Conservation (phyloP, 208 protist genomes). For the Vickermania spadyakhi region DNA sequence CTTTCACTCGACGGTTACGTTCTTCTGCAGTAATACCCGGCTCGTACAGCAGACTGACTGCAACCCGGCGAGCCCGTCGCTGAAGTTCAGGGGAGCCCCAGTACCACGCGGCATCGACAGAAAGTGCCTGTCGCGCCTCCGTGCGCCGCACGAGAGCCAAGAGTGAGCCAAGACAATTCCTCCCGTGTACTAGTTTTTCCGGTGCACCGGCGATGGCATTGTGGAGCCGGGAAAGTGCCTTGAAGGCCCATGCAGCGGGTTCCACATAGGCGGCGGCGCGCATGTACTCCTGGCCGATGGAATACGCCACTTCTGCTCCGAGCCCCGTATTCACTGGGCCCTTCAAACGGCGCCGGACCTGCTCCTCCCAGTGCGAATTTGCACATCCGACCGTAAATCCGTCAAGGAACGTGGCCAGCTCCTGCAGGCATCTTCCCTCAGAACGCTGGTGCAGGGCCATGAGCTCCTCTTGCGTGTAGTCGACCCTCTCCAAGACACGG, state of each 20-base stretch:
- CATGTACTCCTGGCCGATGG: slow-evolving; percentile 58
- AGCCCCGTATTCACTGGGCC: slow-evolving; percentile 26
- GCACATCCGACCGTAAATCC: background rate
- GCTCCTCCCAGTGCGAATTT: background rate
- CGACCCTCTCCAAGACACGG: slow-evolving; percentile 70
- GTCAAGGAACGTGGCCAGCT: slow-evolving; percentile 13
- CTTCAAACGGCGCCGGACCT: background rate
- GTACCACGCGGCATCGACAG: slow-evolving; percentile 63
- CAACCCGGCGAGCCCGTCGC: slow-evolving; percentile 47
- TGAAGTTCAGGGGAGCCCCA: slow-evolving; percentile 58
- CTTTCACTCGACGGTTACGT: slow-evolving; percentile 26
- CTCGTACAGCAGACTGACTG: slow-evolving; percentile 47
- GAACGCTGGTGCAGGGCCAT: slow-evolving; percentile 48
- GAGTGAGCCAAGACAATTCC: background rate
- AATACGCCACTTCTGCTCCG: slow-evolving; percentile 63
- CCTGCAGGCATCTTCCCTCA: slow-evolving; percentile 51
- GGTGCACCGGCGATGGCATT: too few relatives aligned
- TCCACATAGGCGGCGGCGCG: slow-evolving; percentile 34
- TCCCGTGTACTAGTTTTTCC: too few relatives aligned
- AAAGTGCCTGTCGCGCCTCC: background rate
- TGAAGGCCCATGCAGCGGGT: too few relatives aligned
- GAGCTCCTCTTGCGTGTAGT: slow-evolving; percentile 69
- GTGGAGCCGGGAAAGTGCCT: too few relatives aligned
- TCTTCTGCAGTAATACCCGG: slow-evolving; percentile 20
- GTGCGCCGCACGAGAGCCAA: background rate